A percentile compares a stretch with the other conserved stretches of the same genome.
phyloP scores from a whole-genome alignment of 306 rosid genomes.

The Hippophae gyantsensis region DNA sequence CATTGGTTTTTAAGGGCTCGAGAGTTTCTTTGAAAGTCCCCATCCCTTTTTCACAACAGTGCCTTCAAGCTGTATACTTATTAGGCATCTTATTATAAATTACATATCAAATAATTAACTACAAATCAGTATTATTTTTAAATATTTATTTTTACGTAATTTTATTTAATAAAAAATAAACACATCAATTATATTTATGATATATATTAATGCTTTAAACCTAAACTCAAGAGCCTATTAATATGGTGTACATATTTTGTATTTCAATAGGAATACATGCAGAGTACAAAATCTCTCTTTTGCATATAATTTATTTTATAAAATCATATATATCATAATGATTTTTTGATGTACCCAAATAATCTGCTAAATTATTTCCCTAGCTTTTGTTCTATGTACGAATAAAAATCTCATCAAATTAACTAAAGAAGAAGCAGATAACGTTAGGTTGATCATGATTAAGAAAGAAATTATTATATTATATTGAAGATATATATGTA shows the following conservation, averaged over 20 bases:
- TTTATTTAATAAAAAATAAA: not conserved
- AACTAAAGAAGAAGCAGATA: not conserved
- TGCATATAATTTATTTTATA: constrained; percentile 11
- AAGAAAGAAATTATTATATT: too few relatives aligned
- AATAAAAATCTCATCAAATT: not conserved
- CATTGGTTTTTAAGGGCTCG: constrained; percentile 24
- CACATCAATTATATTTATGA: too few relatives aligned
- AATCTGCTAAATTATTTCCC: not conserved
- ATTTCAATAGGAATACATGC: too few relatives aligned
- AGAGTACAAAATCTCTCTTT: too few relatives aligned
- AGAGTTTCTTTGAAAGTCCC: constrained; percentile 25
- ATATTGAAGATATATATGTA: too few relatives aligned
- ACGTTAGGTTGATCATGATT: not conserved
- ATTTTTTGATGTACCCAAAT: constrained; percentile 13
- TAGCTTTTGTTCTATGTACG: not conserved
- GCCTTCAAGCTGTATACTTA: constrained; percentile 74
- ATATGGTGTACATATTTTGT: too few relatives aligned
- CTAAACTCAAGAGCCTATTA: too few relatives aligned
- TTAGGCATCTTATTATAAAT: constrained; percentile 24
- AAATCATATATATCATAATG: constrained; percentile 13
- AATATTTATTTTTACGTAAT: constrained; percentile 1
- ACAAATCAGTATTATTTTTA: not conserved
- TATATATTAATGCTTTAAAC: too few relatives aligned
- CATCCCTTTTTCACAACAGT: constrained; percentile 23
- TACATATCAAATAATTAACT: too few relatives aligned